These are phyloP conservation scores for Aspergillus heteromorphus DNA, from an alignment of 495 filamentous ascomycete genomes.

Conservation along the genomic window DNA sequence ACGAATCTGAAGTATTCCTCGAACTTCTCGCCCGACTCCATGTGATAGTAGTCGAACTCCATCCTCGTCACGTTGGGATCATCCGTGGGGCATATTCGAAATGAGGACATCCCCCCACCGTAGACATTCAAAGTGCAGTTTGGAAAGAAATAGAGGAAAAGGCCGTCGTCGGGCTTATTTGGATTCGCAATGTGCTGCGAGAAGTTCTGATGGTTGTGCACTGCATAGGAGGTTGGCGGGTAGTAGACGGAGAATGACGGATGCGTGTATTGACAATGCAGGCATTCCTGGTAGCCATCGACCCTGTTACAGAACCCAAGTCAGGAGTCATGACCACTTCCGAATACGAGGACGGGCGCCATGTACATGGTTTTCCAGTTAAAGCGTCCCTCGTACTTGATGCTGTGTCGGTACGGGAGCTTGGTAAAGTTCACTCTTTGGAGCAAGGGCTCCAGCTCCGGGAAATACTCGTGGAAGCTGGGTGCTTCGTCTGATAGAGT, in stretches of 20 bases:
- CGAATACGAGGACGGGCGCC: neutral
- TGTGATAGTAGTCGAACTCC: conserved; percentile 61
- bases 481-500: conserved; percentile 47
- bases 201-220: conserved; percentile 54
- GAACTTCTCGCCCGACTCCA: conserved; percentile 49
- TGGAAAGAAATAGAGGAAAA: conserved; percentile 60
- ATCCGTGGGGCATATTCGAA: conserved; percentile 51
- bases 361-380: conserved; percentile 62
- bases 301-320: conserved; percentile 32
- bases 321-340: neutral
- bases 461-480: conserved; percentile 52
- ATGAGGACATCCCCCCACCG: conserved; percentile 55
- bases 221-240: conserved; percentile 53
- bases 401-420: conserved; percentile 50
- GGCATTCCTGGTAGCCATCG: conserved; percentile 58
- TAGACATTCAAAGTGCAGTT: conserved; percentile 59
- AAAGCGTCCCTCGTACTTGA: conserved; percentile 53
- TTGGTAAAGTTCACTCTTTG: conserved; percentile 52
- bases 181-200: conserved; percentile 55
- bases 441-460: conserved; percentile 46
- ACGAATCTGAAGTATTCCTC: conserved; percentile 57
- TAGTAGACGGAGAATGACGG: conserved; percentile 56
- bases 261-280: conserved; percentile 61
- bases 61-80: conserved; percentile 51
- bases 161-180: conserved; percentile 46